Base-by-base conservation (phyloP, 441 rosid species). In the Jatropha podagrica region DNA sequence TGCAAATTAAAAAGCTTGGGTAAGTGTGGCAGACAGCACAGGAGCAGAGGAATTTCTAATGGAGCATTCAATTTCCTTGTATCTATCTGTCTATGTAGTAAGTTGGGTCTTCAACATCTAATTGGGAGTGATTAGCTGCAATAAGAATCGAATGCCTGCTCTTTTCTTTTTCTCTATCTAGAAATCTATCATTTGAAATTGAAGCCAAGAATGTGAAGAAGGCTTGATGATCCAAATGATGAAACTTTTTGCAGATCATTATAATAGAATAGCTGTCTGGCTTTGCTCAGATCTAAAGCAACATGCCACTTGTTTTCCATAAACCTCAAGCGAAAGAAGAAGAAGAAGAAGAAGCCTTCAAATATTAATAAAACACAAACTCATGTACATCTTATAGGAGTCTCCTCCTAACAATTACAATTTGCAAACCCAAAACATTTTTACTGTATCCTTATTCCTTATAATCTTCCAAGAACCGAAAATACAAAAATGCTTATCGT, bases 131-230 rank as follows among this genome's bases (percentile, higher is more conserved):
- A 44, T 44, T 44, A 44, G 10, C 2, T 6, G 60, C 26, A 55
- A 55, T n/a, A 37, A 63, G 37, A 15, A 1, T 63, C 13, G 38
- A 8, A 63, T 63, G 46, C 6, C 66, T 4, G 37, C 12, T 62
- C 37, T 42, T 17, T 42, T 61, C 2, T 14, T 14, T 8, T 15
- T 46, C 13, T 14, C 14, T 48, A 46, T n/a, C 14, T 17, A 11
- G 7, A 4, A 46, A 11, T 4, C 26, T 38, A 23, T 60, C 2
- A 17, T 56, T 66, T 55, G 18, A 32, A 56, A 56, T 58, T 3
- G 32, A 75, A 68, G 68, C 10, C 60, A 61, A 70, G 76, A 85
- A 82, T 72, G 81, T 74, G 83, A 68, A 61, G 23, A 48, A 80
- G 76, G 37, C 77, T 76, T 54, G 62, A 41, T 20, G 37, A 65